phyloP scores from a whole-genome alignment of 2,329 filamentous ascomycete species.

The Knufia petricola region DNA sequence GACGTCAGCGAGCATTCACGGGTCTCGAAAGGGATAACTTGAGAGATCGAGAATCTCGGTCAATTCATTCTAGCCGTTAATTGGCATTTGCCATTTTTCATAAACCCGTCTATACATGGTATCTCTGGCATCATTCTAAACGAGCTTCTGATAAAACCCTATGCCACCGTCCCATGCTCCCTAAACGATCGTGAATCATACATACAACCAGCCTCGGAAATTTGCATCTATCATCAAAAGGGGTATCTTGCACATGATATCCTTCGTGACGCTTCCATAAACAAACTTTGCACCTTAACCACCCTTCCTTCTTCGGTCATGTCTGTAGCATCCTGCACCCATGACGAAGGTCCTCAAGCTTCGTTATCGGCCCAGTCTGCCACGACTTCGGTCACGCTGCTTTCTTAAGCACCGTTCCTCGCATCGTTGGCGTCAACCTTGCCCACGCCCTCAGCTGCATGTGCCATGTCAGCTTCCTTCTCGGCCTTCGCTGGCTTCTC shows the following conservation, averaged over 20 bases:
- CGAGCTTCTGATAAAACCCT: too few species aligned
- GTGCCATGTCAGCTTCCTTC: constrained; percentile 18
- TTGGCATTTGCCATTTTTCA: too few species aligned
- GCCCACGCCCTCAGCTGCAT: constrained; percentile 14
- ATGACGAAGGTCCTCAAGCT: constrained; percentile 1
- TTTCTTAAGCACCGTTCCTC: neutral
- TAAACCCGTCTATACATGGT: too few species aligned
- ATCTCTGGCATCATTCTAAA: too few species aligned
- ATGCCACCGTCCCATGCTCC: neutral
- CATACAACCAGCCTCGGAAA: neutral
- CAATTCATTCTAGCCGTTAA: too few species aligned
- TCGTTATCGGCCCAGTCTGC: neutral
- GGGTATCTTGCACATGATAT: constrained; percentile 8
- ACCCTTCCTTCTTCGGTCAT: neutral
- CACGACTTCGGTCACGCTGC: neutral
- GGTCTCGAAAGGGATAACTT: too few species aligned
- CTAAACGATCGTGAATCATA: neutral
- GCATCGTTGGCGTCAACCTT: neutral
- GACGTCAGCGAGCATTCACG: too few species aligned
- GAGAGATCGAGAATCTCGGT: too few species aligned
- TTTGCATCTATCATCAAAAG: constrained; percentile 2
- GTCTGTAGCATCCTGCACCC: neutral
- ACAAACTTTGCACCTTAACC: neutral
- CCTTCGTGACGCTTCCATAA: constrained; percentile 4
- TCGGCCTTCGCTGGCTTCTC: constrained; percentile 2